Conservation (phyloP, 2,329 filamentous ascomycete genomes). For the Penicillium sp. region DNA sequence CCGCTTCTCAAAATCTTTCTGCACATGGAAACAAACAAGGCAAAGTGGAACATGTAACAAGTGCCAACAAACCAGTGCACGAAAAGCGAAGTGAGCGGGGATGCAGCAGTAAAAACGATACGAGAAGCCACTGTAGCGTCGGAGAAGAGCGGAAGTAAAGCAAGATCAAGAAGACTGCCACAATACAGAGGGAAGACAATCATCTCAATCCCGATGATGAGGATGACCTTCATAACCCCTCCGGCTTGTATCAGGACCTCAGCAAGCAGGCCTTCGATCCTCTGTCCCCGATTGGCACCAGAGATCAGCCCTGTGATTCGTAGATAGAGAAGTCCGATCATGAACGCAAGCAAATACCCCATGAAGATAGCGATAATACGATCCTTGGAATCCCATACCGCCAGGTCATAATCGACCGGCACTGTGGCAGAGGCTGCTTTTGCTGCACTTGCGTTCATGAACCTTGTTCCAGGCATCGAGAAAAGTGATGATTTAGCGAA, state of each 20-base stretch:
- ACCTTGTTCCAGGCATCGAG: constrained; percentile 29
- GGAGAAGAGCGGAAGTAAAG: constrained; percentile 85
- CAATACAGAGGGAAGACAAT: constrained; percentile 95
- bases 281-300: constrained; percentile 53
- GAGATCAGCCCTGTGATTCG: constrained; percentile 70
- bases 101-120: constrained; percentile 72
- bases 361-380: constrained; percentile 71
- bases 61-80: constrained; percentile 99
- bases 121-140: constrained; percentile 74
- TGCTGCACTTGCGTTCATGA: constrained; percentile 27
- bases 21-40: constrained; percentile 97
- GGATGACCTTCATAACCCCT: constrained; percentile 93
- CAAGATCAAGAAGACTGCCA: constrained; percentile 82
- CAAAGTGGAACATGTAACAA: constrained; percentile 99
- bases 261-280: constrained; percentile 69
- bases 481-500: constrained; percentile 24
- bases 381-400: constrained; percentile 69
- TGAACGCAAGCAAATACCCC: constrained; percentile 76
- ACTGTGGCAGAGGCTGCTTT: constrained; percentile 21
- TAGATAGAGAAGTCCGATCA: constrained; percentile 76
- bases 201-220: constrained; percentile 99
- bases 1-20: constrained; percentile 94
- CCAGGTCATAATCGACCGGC: constrained; percentile 58
- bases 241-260: constrained; percentile 89
- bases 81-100: constrained; percentile 87